A percentile compares a stretch with the other conserved stretches of the same genome.
These are phyloP conservation scores for Neurospora sp. DNA, from an alignment of 495 filamentous ascomycete species.

Conservation along the genomic window DNA sequence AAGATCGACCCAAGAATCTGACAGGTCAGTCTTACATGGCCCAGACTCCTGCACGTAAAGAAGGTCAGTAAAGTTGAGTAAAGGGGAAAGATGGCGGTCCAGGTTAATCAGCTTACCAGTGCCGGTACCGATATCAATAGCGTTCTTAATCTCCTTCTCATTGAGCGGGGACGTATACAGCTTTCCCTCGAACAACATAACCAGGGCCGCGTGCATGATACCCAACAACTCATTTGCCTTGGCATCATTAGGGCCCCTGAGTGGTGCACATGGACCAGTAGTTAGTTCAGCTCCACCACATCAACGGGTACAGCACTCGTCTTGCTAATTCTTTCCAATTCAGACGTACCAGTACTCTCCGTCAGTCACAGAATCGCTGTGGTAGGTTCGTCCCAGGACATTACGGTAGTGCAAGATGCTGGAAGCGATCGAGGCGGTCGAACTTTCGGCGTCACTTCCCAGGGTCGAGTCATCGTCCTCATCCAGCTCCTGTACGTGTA, in stretches of 20 bases:
- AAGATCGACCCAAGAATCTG: not conserved
- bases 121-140: conserved; percentile 41
- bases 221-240: conserved; percentile 24
- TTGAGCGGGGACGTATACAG: conserved; percentile 44
- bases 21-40: not conserved
- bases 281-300: not conserved
- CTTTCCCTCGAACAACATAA: not conserved
- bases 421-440: conserved; percentile 23
- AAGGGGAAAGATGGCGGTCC: not conserved
- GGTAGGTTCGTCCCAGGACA: conserved; percentile 21
- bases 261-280: not conserved
- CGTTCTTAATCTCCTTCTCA: conserved; percentile 30
- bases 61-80: not conserved
- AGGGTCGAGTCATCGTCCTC: not conserved
- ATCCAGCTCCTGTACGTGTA: not conserved
- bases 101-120: not conserved
- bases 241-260: conserved; percentile 22
- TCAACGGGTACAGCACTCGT: not conserved
- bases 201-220: conserved; percentile 17
- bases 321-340: not conserved
- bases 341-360: conserved; percentile 9
- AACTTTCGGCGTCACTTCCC: not conserved
- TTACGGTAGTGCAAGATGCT: conserved; percentile 27
- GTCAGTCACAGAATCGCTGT: conserved; percentile 13
- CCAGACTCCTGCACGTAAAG: not conserved